Percentiles rank a stretch among this genome's conserved stretches.
Conservation (phyloP, 2,329 filamentous ascomycete genomes). For the Xylaria multiplex region DNA sequence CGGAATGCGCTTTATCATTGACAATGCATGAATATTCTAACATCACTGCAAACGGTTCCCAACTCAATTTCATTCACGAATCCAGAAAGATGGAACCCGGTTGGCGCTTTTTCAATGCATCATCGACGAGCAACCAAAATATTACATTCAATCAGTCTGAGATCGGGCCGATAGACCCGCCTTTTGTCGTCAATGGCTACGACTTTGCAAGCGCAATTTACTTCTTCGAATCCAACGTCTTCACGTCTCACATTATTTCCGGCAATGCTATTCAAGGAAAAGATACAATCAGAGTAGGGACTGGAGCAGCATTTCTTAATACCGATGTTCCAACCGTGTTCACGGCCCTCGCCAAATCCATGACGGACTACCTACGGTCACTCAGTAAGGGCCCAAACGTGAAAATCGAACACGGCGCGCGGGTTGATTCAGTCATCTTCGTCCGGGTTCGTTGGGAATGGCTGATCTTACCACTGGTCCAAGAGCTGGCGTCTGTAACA, state of each 20-base stretch:
- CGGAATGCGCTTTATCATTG: constrained; percentile 30
- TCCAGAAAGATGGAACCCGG: constrained; percentile 9
- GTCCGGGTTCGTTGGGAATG: constrained; percentile 30
- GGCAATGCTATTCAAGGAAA: constrained; percentile 14
- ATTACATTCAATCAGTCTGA: constrained; percentile 28
- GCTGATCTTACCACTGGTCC: constrained; percentile 25
- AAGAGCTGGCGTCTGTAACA: constrained; percentile 25
- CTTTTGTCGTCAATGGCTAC: constrained; percentile 15
- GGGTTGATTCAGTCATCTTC: constrained; percentile 29
- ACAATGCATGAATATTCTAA: constrained; percentile 28
- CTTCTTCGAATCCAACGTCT: constrained; percentile 29
- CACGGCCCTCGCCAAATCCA: constrained; percentile 20
- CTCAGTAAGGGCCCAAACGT: constrained; percentile 26
- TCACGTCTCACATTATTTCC: constrained; percentile 25
- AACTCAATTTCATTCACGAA: constrained; percentile 15
- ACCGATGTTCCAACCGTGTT: constrained; percentile 17
- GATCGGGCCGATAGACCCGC: constrained; percentile 16
- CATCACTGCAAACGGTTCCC: constrained; percentile 29
- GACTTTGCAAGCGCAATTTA: constrained; percentile 24
- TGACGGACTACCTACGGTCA: constrained; percentile 33
- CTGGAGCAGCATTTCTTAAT: constrained; percentile 28
- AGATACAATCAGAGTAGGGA: constrained; percentile 23
- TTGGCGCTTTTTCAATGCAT: not conserved
- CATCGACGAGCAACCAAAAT: not conserved
- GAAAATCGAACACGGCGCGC: constrained; percentile 6